Evolutionary conservation across 164 flowering plant species (phyloP).

Genomic region (grape (Vitis vinifera)): ASM3070453v1 NC_081807.1:1328501-1329000

Average conservation of each 20-base stretch:
- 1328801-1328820: constrained; percentile 60
- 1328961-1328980: not conserved
- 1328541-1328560: too few relatives aligned
- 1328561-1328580: too few relatives aligned
- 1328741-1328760: not conserved
- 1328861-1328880: constrained; percentile 74
- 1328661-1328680: not conserved
- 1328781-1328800: constrained; percentile 64
- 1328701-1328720: not conserved
- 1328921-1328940: not conserved
- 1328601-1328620: not conserved
- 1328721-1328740: not conserved
- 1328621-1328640: not conserved
- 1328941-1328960: not conserved
- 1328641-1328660: not conserved
- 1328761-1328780: constrained; percentile 57
- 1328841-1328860: constrained; percentile 68
- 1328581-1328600: too few relatives aligned
- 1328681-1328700: not conserved
- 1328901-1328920: not conserved
- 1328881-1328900: constrained; percentile 13
- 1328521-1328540: too few relatives aligned
- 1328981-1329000: not conserved
- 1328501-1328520: too few relatives aligned
- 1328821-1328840: constrained; percentile 74